Base-by-base conservation (phyloP, 306 rosid genomes). In the Cotoneaster glaucophyllus region DNA sequence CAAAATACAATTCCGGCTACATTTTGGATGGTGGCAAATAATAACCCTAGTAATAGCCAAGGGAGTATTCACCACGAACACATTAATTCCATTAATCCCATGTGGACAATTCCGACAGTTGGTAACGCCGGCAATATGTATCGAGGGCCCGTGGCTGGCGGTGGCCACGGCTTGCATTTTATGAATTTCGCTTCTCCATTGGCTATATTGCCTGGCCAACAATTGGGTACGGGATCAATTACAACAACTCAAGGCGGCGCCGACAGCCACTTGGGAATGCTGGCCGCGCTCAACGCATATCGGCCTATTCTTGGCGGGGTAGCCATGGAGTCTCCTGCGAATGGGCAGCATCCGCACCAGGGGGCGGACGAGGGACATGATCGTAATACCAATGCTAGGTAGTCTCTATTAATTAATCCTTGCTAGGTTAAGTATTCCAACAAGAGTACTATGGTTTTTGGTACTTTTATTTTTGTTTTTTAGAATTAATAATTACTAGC, bases 101-200 rank as follows among this genome's bases (percentile, higher is more conserved):
- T 76, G 80, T 87, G 91, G 91, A 68, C 91, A 69, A 82, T 84
- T 56, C 90, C 90, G 22, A 59, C 45, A 63, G 34, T 63, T 18
- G 68, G 73, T 43, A 82, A 76, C 8, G 82, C 77, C 67, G 76
- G 64, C 59, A 85, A 83, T 24, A 70, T 85, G 82, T 82, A 87
- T 70, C 81, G 98, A 73, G 87, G 90, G 77, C 87, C 18, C 37
- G 37, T 85, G 68, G 18, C 87, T 3, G 80, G 80, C n/a, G 93
- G 88, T 15, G 41, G 32, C 21, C 78, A 74, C 31, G 85, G 85
- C 7, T 71, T 91, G 73, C 98, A 92, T 79, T 94, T 94, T 71
- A 88, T 94, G 97, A 94, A 94, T 74, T 90, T 94, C 22, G 86
- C 86, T 82, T 87, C 97, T 61, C 93, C 97, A 56, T 70, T 92